Conservation (phyloP, 805 yeast genomes). For the Yamadazyma philogaea region DNA sequence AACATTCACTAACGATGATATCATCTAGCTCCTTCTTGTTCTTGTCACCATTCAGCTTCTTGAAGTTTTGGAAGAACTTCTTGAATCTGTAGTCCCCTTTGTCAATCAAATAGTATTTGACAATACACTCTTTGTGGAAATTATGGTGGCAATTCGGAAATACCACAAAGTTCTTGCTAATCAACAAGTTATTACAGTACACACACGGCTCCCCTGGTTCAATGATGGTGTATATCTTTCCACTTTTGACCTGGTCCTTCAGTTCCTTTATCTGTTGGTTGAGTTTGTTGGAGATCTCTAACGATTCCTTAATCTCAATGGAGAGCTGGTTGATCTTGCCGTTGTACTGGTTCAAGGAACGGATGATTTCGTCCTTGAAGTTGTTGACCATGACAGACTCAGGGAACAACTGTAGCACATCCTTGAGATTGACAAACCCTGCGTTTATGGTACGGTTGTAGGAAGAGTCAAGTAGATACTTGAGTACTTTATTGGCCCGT, state of each 20-base stretch:
- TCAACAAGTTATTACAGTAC: constrained; percentile 64
- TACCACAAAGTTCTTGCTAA: constrained; percentile 68
- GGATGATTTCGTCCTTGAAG: constrained; percentile 78
- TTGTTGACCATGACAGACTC: constrained; percentile 78
- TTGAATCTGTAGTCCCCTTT: constrained; percentile 64
- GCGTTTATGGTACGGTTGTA: constrained; percentile 20
- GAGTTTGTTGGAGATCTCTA: constrained; percentile 56
- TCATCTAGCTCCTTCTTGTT: constrained; percentile 54
- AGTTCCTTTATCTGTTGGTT: constrained; percentile 54
- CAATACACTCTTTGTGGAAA: constrained; percentile 86
- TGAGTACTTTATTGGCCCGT: constrained; percentile 17
- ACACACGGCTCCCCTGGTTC: constrained; percentile 85
- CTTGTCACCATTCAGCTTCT: constrained; percentile 43
- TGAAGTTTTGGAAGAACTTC: constrained; percentile 56
- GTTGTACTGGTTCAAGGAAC: constrained; percentile 73
- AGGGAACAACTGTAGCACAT: constrained; percentile 79
- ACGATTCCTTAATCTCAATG: constrained; percentile 71
- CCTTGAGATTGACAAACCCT: constrained; percentile 62
- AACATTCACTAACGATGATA: constrained; percentile 61
- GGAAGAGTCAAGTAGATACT: constrained; percentile 32
- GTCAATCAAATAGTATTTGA: constrained; percentile 54
- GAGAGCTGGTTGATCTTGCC: constrained; percentile 61
- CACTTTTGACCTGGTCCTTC: constrained; percentile 23
- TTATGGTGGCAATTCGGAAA: constrained; percentile 87
- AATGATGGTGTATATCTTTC: constrained; percentile 57